Evolutionary conservation across 1,284 basidiomycete species (phyloP).

Genomic region (Irpex rosettiformis): DNA sequence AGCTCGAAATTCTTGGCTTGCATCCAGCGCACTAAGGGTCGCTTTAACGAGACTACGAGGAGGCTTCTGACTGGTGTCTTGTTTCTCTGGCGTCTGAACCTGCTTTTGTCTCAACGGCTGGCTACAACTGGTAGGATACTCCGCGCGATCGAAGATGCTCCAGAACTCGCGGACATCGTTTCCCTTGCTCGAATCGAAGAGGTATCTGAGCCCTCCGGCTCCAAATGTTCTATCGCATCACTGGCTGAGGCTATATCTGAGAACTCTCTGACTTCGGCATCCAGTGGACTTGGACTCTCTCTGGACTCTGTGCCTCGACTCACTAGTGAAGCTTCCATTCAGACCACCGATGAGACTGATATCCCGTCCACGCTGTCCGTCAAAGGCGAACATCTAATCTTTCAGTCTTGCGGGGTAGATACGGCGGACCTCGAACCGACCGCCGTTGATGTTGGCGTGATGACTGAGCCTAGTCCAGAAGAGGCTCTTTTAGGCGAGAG

Average conservation of each 20-base stretch:
- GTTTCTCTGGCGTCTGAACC: conserved; percentile 15
- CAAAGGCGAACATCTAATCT: not conserved
- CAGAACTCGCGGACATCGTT: not conserved
- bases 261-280: not conserved
- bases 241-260: not conserved
- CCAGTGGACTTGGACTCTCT: not conserved
- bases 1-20: conserved; percentile 6
- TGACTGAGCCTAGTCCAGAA: not conserved
- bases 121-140: conserved; percentile 5
- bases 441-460: not conserved
- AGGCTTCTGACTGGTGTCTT: conserved; percentile 12
- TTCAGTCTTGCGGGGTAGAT: not conserved
- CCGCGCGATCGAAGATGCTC: conserved; percentile 5
- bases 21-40: not conserved
- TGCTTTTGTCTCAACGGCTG: conserved; percentile 5
- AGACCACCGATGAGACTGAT: not conserved
- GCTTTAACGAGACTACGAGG: conserved; percentile 4
- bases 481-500: not conserved
- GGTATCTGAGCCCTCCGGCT: not conserved
- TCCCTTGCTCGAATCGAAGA: not conserved
- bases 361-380: not conserved
- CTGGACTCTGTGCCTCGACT: not conserved
- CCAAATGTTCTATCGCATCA: not conserved
- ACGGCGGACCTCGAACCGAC: not conserved
- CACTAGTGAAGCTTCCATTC: not conserved